A percentile compares a stretch with the other conserved stretches of the same genome.
Conservation (phyloP, 2,329 filamentous ascomycete genomes). For the Talaromyces sp. region DNA sequence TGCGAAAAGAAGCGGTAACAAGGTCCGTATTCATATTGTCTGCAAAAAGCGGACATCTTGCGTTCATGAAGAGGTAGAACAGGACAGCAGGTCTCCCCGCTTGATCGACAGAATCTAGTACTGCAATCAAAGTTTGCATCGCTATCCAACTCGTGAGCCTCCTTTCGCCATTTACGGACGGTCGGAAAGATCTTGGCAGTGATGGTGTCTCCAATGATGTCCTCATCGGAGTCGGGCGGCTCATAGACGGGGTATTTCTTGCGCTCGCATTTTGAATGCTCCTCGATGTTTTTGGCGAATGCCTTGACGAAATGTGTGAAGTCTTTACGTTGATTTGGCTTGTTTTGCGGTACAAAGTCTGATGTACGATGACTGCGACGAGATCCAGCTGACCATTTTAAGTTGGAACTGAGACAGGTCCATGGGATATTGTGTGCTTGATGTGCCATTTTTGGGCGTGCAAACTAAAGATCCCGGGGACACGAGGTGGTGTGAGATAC, state of each 20-base stretch:
- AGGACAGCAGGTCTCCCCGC: background rate
- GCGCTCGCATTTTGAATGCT: conserved; percentile 13
- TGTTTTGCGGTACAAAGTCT: conserved; percentile 8
- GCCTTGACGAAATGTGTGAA: conserved; percentile 12
- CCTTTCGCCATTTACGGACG: conserved; percentile 11
- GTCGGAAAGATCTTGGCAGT: conserved; percentile 7
- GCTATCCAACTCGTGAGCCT: background rate
- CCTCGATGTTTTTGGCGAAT: conserved; percentile 8
- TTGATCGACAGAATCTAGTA: background rate
- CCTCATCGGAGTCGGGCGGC: background rate
- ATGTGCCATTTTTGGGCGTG: conserved; percentile 12
- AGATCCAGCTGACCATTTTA: conserved; percentile 1
- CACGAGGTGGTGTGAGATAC: background rate
- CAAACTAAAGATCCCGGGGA: too few species aligned
- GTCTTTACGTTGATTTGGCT: conserved; percentile 12
- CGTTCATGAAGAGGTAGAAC: conserved; percentile 16
- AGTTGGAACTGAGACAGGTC: conserved; percentile 7
- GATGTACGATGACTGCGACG: background rate
- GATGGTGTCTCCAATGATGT: conserved; percentile 7
- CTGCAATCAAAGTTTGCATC: background rate
- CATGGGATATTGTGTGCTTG: conserved; percentile 17
- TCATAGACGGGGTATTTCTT: conserved; percentile 12
- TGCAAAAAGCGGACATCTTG: conserved; percentile 19
- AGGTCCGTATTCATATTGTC: conserved; percentile 1
- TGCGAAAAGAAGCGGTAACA: conserved; percentile 22